Base-by-base conservation (phyloP, 768 basidiomycete genomes). In the Gloeostereum incarnatum region DNA sequence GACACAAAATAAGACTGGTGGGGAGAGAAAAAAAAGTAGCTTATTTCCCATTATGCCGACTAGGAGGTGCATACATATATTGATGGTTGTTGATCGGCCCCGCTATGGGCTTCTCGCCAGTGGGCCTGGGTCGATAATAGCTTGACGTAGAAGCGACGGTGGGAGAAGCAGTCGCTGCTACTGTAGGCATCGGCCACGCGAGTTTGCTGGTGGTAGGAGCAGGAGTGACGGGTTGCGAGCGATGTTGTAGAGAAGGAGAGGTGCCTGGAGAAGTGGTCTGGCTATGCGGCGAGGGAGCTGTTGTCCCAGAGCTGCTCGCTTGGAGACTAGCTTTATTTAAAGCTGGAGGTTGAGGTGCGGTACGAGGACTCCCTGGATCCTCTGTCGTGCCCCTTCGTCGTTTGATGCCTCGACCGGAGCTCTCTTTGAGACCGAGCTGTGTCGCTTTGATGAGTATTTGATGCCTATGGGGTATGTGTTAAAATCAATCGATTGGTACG, bases 371-470 rank as follows among this genome's bases (percentile, higher is more conserved):
- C 18, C 63, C 59, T 13, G 56, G 50, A 38, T 59, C 55, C 11
- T 59, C 59, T 2, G 67, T 61, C 17, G 58, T 49, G 32, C 70
- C 71, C 30, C 74, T 69, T 30, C 73, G 67, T 31, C 82, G 71
- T 49, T 84, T 84, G 21, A 65, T 63, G 5, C 71, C 78, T 30
- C 80, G 54, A 13, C 21, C 18, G 4, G 82, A 75, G 45, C 80
- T 84, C 47, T 82, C 81, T 55, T 88, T 88, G 34, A 90, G 62
- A 7, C 82, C 81, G 13, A 90, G 56, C n/a, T 69, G 62, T 1
- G 81, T 89, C 2, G 85, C 87, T 57, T 86, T 88, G 43, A 87
- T 73, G 23, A 88, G 61, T 39, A 89, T 87, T 54, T 90, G 86
- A 48, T 87, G 84, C 51, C 86, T 89, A 40, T 5, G 40, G 30